Conservation (phyloP, 192 early-diverging fungal species). For the Linderina pennispora region DNA sequence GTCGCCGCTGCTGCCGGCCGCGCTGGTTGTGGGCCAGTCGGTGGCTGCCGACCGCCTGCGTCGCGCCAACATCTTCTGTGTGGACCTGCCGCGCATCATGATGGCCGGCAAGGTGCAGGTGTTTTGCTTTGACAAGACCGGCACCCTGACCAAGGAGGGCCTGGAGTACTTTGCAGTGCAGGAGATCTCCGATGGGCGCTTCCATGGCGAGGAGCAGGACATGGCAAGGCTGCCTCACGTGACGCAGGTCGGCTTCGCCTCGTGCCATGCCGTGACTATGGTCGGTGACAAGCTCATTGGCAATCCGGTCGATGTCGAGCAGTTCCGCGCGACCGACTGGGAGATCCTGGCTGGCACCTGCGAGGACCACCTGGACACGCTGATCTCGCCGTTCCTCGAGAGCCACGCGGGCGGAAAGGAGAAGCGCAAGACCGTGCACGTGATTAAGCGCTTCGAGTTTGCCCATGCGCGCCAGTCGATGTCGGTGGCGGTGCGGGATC, state of each 20-base stretch:
- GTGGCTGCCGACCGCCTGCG: slow-evolving; percentile 59
- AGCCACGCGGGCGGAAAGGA: slow-evolving; percentile 17
- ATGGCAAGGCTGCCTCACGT: slow-evolving; percentile 19
- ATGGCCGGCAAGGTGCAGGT: slow-evolving; percentile 69
- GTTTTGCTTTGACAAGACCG: slow-evolving; percentile 78
- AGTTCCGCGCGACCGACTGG: slow-evolving; percentile 62
- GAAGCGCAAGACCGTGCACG: slow-evolving; percentile 33
- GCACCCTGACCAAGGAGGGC: slow-evolving; percentile 70
- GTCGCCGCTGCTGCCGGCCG: slow-evolving; percentile 65
- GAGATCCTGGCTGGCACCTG: slow-evolving; percentile 13
- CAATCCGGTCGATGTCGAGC: slow-evolving; percentile 73
- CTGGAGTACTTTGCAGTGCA: slow-evolving; percentile 59
- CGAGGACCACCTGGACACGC: slow-evolving; percentile 45
- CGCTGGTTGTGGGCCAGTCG: slow-evolving; percentile 68
- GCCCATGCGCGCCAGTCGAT: slow-evolving; percentile 69
- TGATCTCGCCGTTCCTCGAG: slow-evolving; percentile 29
- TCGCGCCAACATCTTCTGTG: slow-evolving; percentile 60
- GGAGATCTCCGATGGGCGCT: slow-evolving; percentile 1
- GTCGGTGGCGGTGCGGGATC: slow-evolving; percentile 61
- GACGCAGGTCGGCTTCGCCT: slow-evolving; percentile 43
- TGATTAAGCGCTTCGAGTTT: slow-evolving; percentile 72
- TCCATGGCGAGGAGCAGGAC: slow-evolving; percentile 15
- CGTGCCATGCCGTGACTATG: slow-evolving; percentile 62
- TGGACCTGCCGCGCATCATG: slow-evolving; percentile 67
- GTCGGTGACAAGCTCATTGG: slow-evolving; percentile 57